A percentile compares a stretch with the other conserved stretches of the same genome.
Evolutionary conservation across 1,284 basidiomycete species (phyloP).

Genomic region (Apiotrichum akiyoshidainum): DNA sequence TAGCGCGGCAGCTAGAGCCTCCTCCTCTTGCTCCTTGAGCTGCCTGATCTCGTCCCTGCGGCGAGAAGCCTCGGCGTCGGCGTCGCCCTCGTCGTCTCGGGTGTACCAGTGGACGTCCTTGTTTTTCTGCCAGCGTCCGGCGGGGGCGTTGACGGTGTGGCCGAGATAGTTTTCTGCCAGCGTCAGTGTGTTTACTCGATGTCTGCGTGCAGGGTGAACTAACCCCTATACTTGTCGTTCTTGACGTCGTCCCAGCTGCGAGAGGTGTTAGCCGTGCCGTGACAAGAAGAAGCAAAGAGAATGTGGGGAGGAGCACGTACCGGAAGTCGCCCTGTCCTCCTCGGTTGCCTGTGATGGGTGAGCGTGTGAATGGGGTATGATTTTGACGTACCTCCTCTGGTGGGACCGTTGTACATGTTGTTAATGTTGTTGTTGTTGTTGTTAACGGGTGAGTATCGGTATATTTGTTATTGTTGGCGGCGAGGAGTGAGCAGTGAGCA

Average conservation of each 20-base stretch:
- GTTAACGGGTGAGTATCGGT: not conserved
- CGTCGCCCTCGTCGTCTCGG: slow-evolving; percentile 59
- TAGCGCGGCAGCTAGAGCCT: slow-evolving; percentile 75
- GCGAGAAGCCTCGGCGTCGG: slow-evolving; percentile 43
- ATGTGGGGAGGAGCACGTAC: slow-evolving; percentile 8
- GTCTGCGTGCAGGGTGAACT: slow-evolving; percentile 15
- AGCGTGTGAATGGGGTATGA: not conserved
- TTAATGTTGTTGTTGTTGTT: slow-evolving; percentile 2
- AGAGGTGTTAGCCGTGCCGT: not conserved
- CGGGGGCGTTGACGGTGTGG: slow-evolving; percentile 85
- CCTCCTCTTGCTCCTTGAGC: slow-evolving; percentile 80
- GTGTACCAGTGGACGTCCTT: slow-evolving; percentile 92
- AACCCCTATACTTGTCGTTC: slow-evolving; percentile 85
- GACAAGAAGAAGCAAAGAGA: no score
- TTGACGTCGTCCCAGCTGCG: slow-evolving; percentile 81
- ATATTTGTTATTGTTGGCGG: no score
- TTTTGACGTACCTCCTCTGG: slow-evolving; percentile 37
- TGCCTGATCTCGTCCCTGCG: slow-evolving; percentile 64
- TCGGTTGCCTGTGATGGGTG: slow-evolving; percentile 59
- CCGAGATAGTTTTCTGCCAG: slow-evolving; percentile 74
- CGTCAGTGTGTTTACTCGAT: not conserved
- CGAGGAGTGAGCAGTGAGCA: no score
- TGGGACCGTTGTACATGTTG: slow-evolving; percentile 45
- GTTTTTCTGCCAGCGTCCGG: slow-evolving; percentile 91
- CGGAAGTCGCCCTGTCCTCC: slow-evolving; percentile 80